phyloP scores from a whole-genome alignment of 768 basidiomycete species.

The Boletus sp. region DNA sequence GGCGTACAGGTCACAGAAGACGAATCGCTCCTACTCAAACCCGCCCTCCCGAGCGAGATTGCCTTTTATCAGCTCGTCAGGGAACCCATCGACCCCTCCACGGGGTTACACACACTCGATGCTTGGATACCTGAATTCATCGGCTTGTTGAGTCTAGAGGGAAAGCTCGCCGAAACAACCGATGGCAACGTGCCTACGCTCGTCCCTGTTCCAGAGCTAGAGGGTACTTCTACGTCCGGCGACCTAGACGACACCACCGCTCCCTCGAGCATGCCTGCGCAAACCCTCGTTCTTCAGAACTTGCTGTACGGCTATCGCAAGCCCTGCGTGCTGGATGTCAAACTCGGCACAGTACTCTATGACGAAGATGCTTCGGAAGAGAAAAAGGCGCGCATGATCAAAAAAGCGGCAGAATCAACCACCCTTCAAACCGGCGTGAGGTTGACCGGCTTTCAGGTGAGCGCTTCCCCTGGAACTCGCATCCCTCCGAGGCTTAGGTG shows the following conservation, averaged over 20 bases:
- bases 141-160: constrained; percentile 77
- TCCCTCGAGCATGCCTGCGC: constrained; percentile 23
- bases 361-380: constrained; percentile 63
- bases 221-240: constrained; percentile 41
- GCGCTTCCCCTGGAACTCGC: constrained; percentile 20
- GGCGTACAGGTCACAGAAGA: constrained; percentile 71
- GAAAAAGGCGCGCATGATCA: constrained; percentile 77
- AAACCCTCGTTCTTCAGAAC: constrained; percentile 87
- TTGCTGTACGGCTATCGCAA: constrained; percentile 65
- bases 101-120: constrained; percentile 32
- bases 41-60: constrained; percentile 59
- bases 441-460: constrained; percentile 88
- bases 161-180: constrained; percentile 20
- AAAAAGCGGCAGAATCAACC: constrained; percentile 67
- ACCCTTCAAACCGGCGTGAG: constrained; percentile 72
- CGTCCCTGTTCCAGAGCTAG: constrained; percentile 31
- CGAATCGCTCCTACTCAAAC: constrained; percentile 79
- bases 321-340: constrained; percentile 89
- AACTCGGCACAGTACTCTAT: constrained; percentile 88
- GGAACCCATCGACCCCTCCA: constrained; percentile 21
- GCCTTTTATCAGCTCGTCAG: constrained; percentile 63
- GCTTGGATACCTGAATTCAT: constrained; percentile 72
- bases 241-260: background rate
- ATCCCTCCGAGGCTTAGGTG: background rate
- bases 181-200: constrained; percentile 12